Conservation (phyloP, 768 basidiomycete species). For the Tricholoma terreum region DNA sequence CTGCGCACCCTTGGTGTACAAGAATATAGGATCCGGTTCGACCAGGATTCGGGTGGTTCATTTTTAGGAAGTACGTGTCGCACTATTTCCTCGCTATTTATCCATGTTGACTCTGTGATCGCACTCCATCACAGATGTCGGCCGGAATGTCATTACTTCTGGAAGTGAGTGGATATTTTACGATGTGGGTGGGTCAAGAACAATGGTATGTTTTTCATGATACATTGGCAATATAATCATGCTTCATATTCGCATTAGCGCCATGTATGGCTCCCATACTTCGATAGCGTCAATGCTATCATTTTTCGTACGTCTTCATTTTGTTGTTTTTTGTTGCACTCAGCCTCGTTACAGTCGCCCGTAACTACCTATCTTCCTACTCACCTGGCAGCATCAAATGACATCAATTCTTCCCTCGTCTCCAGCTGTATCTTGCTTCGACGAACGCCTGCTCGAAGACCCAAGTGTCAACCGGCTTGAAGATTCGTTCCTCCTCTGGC, state of each 20-base stretch:
- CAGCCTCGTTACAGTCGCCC: slow-evolving; percentile 41
- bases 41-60: slow-evolving; percentile 28
- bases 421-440: slow-evolving; percentile 42
- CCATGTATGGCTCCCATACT: slow-evolving; percentile 69
- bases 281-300: slow-evolving; percentile 73
- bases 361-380: slow-evolving; percentile 39
- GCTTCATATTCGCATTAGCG: slow-evolving; percentile 38
- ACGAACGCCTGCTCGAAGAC: slow-evolving; percentile 53
- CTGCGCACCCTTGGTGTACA: slow-evolving; percentile 69
- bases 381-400: slow-evolving; percentile 25
- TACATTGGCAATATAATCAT: not conserved
- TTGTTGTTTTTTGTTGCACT: slow-evolving; percentile 4
- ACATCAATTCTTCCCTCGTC: not conserved
- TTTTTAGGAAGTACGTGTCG: slow-evolving; percentile 11
- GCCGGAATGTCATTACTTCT: slow-evolving; percentile 22
- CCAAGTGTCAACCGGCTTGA: slow-evolving; percentile 63
- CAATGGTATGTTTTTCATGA: slow-evolving; percentile 37
- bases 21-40: slow-evolving; percentile 59
- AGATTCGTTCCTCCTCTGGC: slow-evolving; percentile 71
- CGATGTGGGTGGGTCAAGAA: slow-evolving; percentile 67
- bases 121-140: slow-evolving; percentile 8
- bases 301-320: slow-evolving; percentile 60
- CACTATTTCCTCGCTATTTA: slow-evolving; percentile 1
- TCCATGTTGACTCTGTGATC: not conserved
- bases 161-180: slow-evolving; percentile 62